Percentiles rank a stretch among this genome's conserved stretches.
These are phyloP conservation scores for Wickerhamiella kazuoi DNA, from an alignment of 805 yeast genomes.

Conservation along the genomic window DNA sequence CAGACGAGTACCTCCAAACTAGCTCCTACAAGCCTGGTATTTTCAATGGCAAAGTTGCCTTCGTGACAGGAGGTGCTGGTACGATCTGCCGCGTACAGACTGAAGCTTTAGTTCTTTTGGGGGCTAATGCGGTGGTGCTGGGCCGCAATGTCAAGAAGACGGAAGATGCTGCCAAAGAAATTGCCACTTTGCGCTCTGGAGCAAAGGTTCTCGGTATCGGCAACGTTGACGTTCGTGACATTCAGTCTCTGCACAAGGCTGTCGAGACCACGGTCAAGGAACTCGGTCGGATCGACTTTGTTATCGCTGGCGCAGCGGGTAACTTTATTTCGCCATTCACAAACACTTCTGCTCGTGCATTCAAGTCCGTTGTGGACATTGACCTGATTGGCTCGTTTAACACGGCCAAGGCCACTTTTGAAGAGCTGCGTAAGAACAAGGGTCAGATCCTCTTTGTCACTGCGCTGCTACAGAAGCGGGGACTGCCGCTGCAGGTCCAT, in stretches of 20 bases:
- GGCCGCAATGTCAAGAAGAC: constrained; percentile 65
- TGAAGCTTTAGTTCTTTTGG: constrained; percentile 65
- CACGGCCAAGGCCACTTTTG: constrained; percentile 67
- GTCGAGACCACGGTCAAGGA: constrained; percentile 44
- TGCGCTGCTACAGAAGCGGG: constrained; percentile 80
- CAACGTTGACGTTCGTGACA: constrained; percentile 61
- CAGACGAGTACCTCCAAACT: constrained; percentile 13
- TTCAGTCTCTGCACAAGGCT: constrained; percentile 41
- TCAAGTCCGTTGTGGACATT: constrained; percentile 70
- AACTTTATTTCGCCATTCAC: constrained; percentile 71
- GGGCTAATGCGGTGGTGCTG: constrained; percentile 72
- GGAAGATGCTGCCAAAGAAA: constrained; percentile 45
- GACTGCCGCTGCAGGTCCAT: constrained; percentile 76
- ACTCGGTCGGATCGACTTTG: constrained; percentile 68
- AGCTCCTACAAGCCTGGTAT: constrained; percentile 34
- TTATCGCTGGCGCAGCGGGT: constrained; percentile 94
- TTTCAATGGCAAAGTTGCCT: constrained; percentile 70
- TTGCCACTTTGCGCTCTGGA: constrained; percentile 37
- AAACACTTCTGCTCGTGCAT: constrained; percentile 67
- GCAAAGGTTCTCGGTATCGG: constrained; percentile 56
- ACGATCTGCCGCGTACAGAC: constrained; percentile 85
- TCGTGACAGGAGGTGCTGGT: constrained; percentile 94
- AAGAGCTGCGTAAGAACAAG: constrained; percentile 42
- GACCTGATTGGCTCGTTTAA: constrained; percentile 81
- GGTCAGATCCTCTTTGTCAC: constrained; percentile 67